Percentiles rank a stretch among this genome's conserved stretches.
Evolutionary conservation across 2,329 filamentous ascomycete genomes (phyloP).

Genomic region (Microsporum canis): DNA sequence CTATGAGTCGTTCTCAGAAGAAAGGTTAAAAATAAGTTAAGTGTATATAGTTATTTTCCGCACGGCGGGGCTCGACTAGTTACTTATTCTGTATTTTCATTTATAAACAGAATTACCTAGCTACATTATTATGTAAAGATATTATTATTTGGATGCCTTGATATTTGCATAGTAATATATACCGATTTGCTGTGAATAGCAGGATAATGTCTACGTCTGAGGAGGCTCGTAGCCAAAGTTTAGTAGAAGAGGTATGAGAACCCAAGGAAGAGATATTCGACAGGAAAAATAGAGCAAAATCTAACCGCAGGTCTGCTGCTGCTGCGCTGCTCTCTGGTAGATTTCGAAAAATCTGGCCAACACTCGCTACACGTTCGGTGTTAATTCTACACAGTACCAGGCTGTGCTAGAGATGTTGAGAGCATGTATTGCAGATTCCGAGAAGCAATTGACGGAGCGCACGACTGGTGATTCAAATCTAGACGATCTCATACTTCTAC

Average conservation of each 20-base stretch:
- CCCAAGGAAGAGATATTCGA: neutral
- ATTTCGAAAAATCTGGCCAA: constrained; percentile 35
- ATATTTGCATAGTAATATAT: no score
- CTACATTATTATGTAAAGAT: no score
- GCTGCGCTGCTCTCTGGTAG: constrained; percentile 14
- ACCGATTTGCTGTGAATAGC: neutral
- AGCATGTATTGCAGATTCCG: constrained; percentile 23
- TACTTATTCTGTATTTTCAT: no score
- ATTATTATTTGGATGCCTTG: no score
- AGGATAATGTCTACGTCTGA: neutral
- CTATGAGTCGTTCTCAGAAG: neutral
- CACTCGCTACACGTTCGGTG: constrained; percentile 30
- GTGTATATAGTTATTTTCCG: no score
- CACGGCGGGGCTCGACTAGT: no score
- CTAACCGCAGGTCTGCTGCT: neutral
- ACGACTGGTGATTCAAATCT: neutral
- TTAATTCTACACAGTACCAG: constrained; percentile 28
- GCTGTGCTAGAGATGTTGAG: constrained; percentile 28
- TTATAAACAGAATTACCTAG: no score
- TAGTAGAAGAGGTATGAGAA: neutral
- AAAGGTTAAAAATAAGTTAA: no score
- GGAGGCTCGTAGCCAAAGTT: neutral
- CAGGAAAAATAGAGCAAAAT: neutral
- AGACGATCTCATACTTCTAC: constrained; percentile 7
- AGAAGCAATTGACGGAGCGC: constrained; percentile 4